These are phyloP conservation scores for Lactuca sativa DNA, from an alignment of 129 eudicot species.

Conservation along the genomic window DNA sequence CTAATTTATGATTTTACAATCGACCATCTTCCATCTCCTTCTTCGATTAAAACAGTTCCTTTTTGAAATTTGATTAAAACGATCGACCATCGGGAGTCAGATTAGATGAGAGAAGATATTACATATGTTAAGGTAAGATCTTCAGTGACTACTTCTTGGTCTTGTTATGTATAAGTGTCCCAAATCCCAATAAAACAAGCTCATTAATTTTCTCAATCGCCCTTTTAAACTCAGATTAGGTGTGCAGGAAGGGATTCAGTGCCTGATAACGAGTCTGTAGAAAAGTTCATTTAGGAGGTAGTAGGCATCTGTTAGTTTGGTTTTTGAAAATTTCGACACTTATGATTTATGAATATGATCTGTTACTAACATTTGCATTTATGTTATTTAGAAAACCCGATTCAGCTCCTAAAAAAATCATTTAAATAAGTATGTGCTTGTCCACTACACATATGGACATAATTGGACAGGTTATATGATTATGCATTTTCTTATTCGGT, in stretches of 20 bases:
- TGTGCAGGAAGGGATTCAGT: no score
- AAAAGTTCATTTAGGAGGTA: no score
- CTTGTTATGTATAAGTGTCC: not conserved
- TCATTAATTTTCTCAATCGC: no score
- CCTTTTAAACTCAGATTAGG: no score
- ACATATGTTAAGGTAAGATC: slow-evolving; percentile 50
- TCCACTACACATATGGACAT: slow-evolving; percentile 72
- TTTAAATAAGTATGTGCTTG: slow-evolving; percentile 45
- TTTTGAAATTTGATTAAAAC: no score
- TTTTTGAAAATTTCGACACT: no score
- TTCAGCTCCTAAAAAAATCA: slow-evolving; percentile 38
- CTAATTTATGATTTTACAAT: no score
- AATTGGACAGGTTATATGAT: slow-evolving; percentile 80
- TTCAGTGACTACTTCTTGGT: not conserved
- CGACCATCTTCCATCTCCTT: no score
- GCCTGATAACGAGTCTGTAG: no score
- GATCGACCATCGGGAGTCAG: slow-evolving; percentile 56
- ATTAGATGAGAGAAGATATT: slow-evolving; percentile 53
- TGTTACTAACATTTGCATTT: slow-evolving; percentile 20
- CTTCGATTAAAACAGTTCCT: no score
- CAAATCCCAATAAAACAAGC: not conserved
- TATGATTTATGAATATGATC: no score
- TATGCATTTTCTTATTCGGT: slow-evolving; percentile 49
- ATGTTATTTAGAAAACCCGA: slow-evolving; percentile 43
- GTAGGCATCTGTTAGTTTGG: no score